Evolutionary conservation across 2,329 filamentous ascomycete genomes (phyloP).

Genomic region (Microcyclosporella mali): DNA sequence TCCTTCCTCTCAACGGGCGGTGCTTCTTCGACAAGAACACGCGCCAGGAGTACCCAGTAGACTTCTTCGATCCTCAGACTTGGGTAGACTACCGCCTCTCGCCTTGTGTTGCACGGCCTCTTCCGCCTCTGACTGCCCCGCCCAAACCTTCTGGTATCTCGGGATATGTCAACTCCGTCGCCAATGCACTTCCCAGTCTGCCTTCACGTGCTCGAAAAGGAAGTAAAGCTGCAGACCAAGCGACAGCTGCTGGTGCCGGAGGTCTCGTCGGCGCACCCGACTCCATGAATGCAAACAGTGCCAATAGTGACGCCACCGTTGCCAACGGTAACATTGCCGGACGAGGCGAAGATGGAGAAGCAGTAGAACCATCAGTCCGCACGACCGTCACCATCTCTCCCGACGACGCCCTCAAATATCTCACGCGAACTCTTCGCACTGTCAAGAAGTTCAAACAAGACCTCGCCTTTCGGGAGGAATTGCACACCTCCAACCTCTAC

Average conservation of each 20-base stretch:
- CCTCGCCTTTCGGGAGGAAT: slow-evolving; percentile 55
- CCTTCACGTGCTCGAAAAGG: slow-evolving; percentile 22
- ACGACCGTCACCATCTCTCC: slow-evolving; percentile 50
- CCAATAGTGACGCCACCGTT: slow-evolving; percentile 22
- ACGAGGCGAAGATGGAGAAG: slow-evolving; percentile 6
- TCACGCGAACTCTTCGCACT: slow-evolving; percentile 65
- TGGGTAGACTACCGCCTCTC: slow-evolving; percentile 77
- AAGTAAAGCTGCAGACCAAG: slow-evolving; percentile 15
- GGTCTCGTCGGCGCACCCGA: slow-evolving; percentile 26
- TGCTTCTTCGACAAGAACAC: slow-evolving; percentile 83
- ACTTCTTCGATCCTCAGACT: slow-evolving; percentile 73
- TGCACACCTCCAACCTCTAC: slow-evolving; percentile 64
- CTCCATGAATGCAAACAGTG: slow-evolving; percentile 13
- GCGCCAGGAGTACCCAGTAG: slow-evolving; percentile 69
- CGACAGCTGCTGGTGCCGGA: slow-evolving; percentile 17
- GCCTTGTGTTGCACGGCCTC: slow-evolving; percentile 64
- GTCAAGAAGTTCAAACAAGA: slow-evolving; percentile 71
- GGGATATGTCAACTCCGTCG: slow-evolving; percentile 43
- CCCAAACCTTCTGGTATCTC: slow-evolving; percentile 36
- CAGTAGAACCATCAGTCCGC: slow-evolving; percentile 20
- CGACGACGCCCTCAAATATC: slow-evolving; percentile 57
- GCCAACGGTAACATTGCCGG: slow-evolving; percentile 36
- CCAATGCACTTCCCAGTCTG: slow-evolving; percentile 38
- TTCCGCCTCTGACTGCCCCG: slow-evolving; percentile 48
- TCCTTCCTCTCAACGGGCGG: slow-evolving; percentile 78